Percentiles rank a stretch among this genome's conserved stretches.
These are phyloP conservation scores for Hypoxylon sp. DNA, from an alignment of 2,329 filamentous ascomycete genomes.

Conservation along the genomic window DNA sequence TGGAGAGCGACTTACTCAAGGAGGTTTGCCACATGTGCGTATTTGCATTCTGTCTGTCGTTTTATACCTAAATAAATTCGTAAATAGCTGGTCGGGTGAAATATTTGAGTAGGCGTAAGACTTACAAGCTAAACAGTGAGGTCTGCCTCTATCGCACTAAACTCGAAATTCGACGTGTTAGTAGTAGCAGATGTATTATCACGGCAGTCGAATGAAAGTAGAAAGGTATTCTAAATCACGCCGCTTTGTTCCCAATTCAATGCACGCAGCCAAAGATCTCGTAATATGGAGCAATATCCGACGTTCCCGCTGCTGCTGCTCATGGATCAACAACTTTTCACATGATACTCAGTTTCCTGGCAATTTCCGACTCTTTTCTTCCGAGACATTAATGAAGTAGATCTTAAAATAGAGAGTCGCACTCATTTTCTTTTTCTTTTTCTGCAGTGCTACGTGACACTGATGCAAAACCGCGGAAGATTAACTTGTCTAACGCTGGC, in stretches of 20 bases:
- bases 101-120: slow-evolving; percentile 20
- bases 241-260: slow-evolving; percentile 13
- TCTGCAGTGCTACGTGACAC: slow-evolving; percentile 47
- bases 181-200: slow-evolving; percentile 19
- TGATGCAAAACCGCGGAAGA: slow-evolving; percentile 42
- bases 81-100: slow-evolving; percentile 29
- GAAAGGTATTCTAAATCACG: slow-evolving; percentile 14
- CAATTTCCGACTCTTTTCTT: slow-evolving; percentile 8
- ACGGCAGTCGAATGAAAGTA: slow-evolving; percentile 18
- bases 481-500: slow-evolving; percentile 32
- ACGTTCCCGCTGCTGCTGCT: slow-evolving; percentile 6
- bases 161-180: slow-evolving; percentile 36
- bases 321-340: slow-evolving; percentile 9
- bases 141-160: slow-evolving; percentile 81
- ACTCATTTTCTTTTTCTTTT: neutral
- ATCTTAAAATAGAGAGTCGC: slow-evolving; percentile 5
- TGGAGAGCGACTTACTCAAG: slow-evolving; percentile 70
- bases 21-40: slow-evolving; percentile 81
- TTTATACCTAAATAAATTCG: slow-evolving; percentile 73
- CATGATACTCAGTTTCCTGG: slow-evolving; percentile 4
- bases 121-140: slow-evolving; percentile 75
- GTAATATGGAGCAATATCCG: slow-evolving; percentile 1
- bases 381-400: slow-evolving; percentile 8
- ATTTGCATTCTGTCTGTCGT: slow-evolving; percentile 79
- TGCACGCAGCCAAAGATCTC: slow-evolving; percentile 13